Evolutionary conservation across 2,329 filamentous ascomycete species (phyloP), one percentile per base, ranked within the genome.

Genomic region (Fusarium lateritium): DNA sequence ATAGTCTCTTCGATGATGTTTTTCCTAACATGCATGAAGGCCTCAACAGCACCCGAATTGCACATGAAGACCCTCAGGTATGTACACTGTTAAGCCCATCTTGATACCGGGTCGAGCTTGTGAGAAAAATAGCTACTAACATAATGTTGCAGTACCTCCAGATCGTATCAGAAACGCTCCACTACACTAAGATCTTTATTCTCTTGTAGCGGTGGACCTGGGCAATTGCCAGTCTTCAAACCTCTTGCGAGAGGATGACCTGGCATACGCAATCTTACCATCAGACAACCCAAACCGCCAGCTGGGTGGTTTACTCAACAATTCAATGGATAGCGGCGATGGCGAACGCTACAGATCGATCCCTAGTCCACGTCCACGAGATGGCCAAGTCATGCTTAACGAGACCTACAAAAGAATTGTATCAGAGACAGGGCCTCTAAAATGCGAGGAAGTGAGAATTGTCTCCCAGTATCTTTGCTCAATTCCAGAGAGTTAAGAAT

Each of bases 381-480:
- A 43, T 2, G 28, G 10, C 28, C 15, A 57, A 6, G 45, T 50
- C 2, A 38, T 56, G 7, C 52, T 69, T 4, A 57, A 69, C 21
- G 56, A 68, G 11, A 49, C 46, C 7, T 68, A 61, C 9, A 24
- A 40, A 2, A 31, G 26, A 6, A 65, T 68, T 7, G 24, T 7
- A 2, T 15, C 36, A 4, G 24, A 55, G 4, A 68, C 46, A n/a
- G 64, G 60, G 1, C 19, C 66, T 0, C 22, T 68, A 0, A 17
- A 9, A 4, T 56, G 42, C 3, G 28, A 34, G 2, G 47, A 62
- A 2, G n/a, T 56, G 1, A 68, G 51, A 1, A 58, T 69, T 7
- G 66, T 61, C 8, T 34, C 50, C 4, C 64, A 68, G 15, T 69
- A 68, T 44, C 42, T 69, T 8, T 69, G 66, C 6, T 65, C 60